Base-by-base conservation (phyloP, 1,284 basidiomycete genomes). In the Leucoagaricus sp. region DNA sequence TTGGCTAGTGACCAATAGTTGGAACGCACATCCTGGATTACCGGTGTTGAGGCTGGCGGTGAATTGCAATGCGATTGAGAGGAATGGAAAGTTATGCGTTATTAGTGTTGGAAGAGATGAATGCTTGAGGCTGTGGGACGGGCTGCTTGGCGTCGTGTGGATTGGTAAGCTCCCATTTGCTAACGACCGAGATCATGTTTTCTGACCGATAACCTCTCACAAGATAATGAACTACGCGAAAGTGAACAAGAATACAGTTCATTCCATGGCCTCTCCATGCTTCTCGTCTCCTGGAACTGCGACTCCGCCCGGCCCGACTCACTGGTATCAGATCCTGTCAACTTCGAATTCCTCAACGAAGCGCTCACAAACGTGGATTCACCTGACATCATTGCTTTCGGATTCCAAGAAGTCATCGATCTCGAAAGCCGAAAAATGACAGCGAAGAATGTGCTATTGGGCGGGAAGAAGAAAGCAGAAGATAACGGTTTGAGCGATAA, bases 361-460 rank as follows among this genome's bases (percentile, higher is more conserved):
- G 84, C 85, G 4, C 76, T 97, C 15, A 75, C 71, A 2, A 89
- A 86, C 59, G 84, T 88, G 25, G 83, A 89, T 21, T 46, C 55
- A 34, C 96, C 96, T 0, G 96, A 98, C 64, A 86, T 98, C 62
- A 89, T 99, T 63, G 84, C 87, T 1, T 97, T 98, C 68, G 95
- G 95, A 1, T 90, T 98, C 68, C 96, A 99, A 70, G 96, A 98
- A 74, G 82, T 98, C 38, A 92, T 99, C 60, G 94, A 98, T 68
- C 82, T 99, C 10, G 95, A 98, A 63, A 90, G 86, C 64, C 87
- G 93, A 60, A 94, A 89, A 72, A 86, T 98, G 72, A 90, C 91
- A 0, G 95, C 96, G 12, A 96, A 96, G 74, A 93, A 87, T 3
- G 84, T 96, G 23, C 68, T 97, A 1, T 80, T 96, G 3, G 90